Evolutionary conservation across 176 grass and related monocot species (phyloP), one percentile per base, ranked within the genome.

Genomic region (Raddia guianensis): DNA sequence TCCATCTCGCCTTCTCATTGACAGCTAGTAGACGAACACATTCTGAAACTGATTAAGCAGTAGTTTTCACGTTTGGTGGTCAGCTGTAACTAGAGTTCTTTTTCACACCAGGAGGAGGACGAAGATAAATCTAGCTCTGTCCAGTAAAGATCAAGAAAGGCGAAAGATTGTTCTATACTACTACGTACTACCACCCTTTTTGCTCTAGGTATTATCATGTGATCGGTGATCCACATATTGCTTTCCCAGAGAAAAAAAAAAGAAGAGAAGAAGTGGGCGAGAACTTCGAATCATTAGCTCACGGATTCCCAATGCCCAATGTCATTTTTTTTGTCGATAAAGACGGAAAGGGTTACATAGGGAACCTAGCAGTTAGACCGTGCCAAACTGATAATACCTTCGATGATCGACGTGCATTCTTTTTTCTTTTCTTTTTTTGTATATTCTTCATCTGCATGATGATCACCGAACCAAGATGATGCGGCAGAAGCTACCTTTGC

Each of bases 51-150:
- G 37, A 40, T 7, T 2, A 76, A 5, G 77, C 73, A 9, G 5
- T 76, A 9, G 7, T 58, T 71, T 75, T 72, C 66, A 70, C 37
- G 78, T 89, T 45, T 58, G 83, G 78, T 58, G 83, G 78, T 89
- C 43, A 77, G 78, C 14, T 54, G 66, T 82, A 82, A 27, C 27
- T 27, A 27, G 27, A 27, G 27, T 27, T 27, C 27, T 27, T 27
- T 27, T 0, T 27, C 27, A 27, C 27, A 27, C 27, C 27, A 27
- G 27, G 27, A 27, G 27, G 27, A 0, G 27, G 12, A 72, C 20
- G 11, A 16, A 72, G 42, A 48, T 42, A 19, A n/a, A 32, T 44
- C 80, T 10, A 80, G 20, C 48, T 49, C 46, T 51, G 34, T 69
- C 32, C 44, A 49, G 42, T 11, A 60, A 60, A 53, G 45, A 73